Percentiles rank a stretch among this genome's conserved stretches.
phyloP scores from a whole-genome alignment of 164 flowering plant species.

The grape (Vitis vinifera) region ASM3070453v1 NC_081806.1:4443501-4444000 shows the following conservation, averaged over 20 bases:
- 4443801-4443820: constrained; percentile 62
- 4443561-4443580: not conserved
- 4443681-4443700: constrained; percentile 32
- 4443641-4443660: constrained; percentile 64
- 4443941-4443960: not conserved
- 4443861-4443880: constrained; percentile 5
- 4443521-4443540: too few species aligned
- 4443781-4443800: constrained; percentile 64
- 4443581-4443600: not conserved
- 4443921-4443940: constrained; percentile 12
- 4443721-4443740: constrained; percentile 41
- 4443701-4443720: constrained; percentile 70
- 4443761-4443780: constrained; percentile 56
- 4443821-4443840: constrained; percentile 57
- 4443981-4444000: too few species aligned
- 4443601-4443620: not conserved
- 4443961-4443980: too few species aligned
- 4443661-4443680: constrained; percentile 69
- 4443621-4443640: constrained; percentile 7
- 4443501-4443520: too few species aligned
- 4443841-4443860: constrained; percentile 1
- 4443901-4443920: not conserved
- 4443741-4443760: constrained; percentile 48
- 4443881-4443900: constrained; percentile 9
- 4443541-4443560: too few species aligned